Base-by-base conservation (phyloP, 2,329 filamentous ascomycete species). In the Leptographium lundbergii region DNA sequence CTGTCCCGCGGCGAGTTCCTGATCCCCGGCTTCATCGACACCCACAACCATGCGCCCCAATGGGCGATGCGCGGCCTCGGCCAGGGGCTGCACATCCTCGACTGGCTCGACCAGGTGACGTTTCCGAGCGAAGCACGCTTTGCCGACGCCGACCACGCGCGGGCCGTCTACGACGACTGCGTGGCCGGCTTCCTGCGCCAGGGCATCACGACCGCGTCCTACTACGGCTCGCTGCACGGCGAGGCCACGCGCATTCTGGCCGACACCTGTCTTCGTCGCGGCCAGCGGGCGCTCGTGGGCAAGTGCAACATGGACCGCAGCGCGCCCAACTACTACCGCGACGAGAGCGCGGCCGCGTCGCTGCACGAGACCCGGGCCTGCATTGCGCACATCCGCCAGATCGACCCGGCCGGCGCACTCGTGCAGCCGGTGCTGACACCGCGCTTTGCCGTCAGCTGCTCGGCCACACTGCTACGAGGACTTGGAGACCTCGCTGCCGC, bases 1-100 rank as follows among this genome's bases (percentile, higher is more conserved):
- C 70, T 81, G 3, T 54, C 64, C 2, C 70, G 66, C 9, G 74
- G 74, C 47, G 69, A 80, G 53, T 82, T 85, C 64, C 68, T 84
- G 54, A 76, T 83, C 59, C 81, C 82, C 0, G 81, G 81, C 51
- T 79, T 84, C 64, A 72, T 87, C 57, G 84, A 87, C 70, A 86
- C 83, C 1, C 85, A 87, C 68, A 85, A 85, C 61, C 85, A 88
- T 65, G 84, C 85, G 0, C 84, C 84, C 47, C 77, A 81, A 63
- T 79, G 75, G 73, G 69, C 74, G 17, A 74, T 75, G 68, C 71
- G 75, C 27, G 75, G 78, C 32, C 69, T 79, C 5, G 75, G 76
- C 6, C 75, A 79, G 64, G 72, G 78, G 51, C 71, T 78, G 68
- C 74, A 80, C 61, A 78, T 81, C 61, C 71, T 85, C 9, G 79